Percentiles rank a stretch among this genome's conserved stretches.
phyloP scores from a whole-genome alignment of 2,329 filamentous ascomycete species.

The Claviceps quebecensis region DNA sequence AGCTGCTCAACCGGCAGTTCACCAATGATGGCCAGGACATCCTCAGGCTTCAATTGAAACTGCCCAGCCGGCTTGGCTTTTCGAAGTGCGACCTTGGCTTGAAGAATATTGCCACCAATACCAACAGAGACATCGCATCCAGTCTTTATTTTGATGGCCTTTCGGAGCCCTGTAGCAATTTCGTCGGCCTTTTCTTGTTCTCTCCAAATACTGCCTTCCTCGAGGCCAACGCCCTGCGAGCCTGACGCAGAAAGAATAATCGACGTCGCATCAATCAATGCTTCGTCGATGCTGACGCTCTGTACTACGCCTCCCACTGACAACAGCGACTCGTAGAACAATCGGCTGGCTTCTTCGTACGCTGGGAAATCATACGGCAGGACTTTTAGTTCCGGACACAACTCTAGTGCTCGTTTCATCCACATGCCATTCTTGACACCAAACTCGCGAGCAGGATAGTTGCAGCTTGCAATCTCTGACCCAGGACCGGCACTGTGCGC shows the following conservation, averaged over 20 bases:
- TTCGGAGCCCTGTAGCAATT: slow-evolving; percentile 50
- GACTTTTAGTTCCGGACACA: slow-evolving; percentile 76
- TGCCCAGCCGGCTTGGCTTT: slow-evolving; percentile 93
- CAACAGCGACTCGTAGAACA: slow-evolving; percentile 78
- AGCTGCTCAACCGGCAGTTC: slow-evolving; percentile 66
- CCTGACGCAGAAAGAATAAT: slow-evolving; percentile 52
- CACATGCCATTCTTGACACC: slow-evolving; percentile 98
- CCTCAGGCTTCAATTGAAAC: slow-evolving; percentile 71
- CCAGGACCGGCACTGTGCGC: slow-evolving; percentile 75
- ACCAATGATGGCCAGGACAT: slow-evolving; percentile 63
- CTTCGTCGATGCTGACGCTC: slow-evolving; percentile 95
- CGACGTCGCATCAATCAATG: slow-evolving; percentile 68
- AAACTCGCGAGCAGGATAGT: slow-evolving; percentile 75
- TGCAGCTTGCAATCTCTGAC: slow-evolving; percentile 95
- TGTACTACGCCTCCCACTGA: slow-evolving; percentile 72
- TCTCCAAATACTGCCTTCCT: slow-evolving; percentile 56
- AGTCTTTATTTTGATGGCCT: slow-evolving; percentile 58
- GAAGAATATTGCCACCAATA: slow-evolving; percentile 78
- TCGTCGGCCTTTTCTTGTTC: slow-evolving; percentile 69
- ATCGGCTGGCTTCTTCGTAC: slow-evolving; percentile 80
- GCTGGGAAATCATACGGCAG: slow-evolving; percentile 92
- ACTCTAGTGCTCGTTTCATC: slow-evolving; percentile 80
- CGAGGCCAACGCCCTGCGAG: slow-evolving; percentile 47
- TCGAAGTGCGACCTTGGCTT: slow-evolving; percentile 79
- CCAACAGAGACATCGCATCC: slow-evolving; percentile 84